A percentile compares a stretch with the other conserved stretches of the same genome.
Conservation (phyloP, 2,329 filamentous ascomycete genomes). For the Periconia sp. region DNA sequence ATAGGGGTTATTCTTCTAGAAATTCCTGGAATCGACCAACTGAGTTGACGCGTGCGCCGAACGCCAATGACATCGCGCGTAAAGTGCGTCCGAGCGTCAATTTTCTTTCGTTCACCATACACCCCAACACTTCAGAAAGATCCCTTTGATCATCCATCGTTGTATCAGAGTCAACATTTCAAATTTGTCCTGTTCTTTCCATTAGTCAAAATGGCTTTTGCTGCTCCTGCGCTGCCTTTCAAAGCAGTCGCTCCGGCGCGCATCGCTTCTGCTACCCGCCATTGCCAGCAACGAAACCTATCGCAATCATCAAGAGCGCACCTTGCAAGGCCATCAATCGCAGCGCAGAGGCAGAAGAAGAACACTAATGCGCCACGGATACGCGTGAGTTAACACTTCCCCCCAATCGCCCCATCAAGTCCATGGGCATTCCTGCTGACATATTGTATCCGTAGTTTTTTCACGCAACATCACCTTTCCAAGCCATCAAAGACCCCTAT, state of each 20-base stretch:
- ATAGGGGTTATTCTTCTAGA: conserved; percentile 6
- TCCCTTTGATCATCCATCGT: conserved; percentile 1
- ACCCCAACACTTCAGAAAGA: neutral
- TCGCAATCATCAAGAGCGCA: conserved; percentile 29
- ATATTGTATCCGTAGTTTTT: conserved; percentile 29
- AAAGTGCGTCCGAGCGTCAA: conserved; percentile 11
- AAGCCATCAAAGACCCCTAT: conserved; percentile 78
- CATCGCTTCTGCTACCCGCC: conserved; percentile 32
- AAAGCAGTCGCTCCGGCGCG: conserved; percentile 35
- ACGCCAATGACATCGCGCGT: conserved; percentile 20
- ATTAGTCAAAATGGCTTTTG: conserved; percentile 33
- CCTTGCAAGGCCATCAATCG: conserved; percentile 25
- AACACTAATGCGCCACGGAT: conserved; percentile 21
- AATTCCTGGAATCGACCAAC: conserved; percentile 22
- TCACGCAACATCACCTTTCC: conserved; percentile 56
- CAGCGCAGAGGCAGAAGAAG: conserved; percentile 19
- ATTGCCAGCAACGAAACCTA: conserved; percentile 34
- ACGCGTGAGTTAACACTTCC: conserved; percentile 26
- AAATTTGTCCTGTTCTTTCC: neutral
- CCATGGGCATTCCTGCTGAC: conserved; percentile 14
- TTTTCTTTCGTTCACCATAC: conserved; percentile 8
- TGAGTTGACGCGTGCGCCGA: conserved; percentile 15
- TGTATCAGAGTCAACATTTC: conserved; percentile 10
- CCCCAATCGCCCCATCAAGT: no score
- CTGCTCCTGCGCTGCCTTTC: conserved; percentile 34